Percentiles rank a stretch among this genome's conserved stretches.
These are phyloP conservation scores for Pelargonium fulgidum DNA, from an alignment of 441 rosid species.

Conservation along the genomic window DNA sequence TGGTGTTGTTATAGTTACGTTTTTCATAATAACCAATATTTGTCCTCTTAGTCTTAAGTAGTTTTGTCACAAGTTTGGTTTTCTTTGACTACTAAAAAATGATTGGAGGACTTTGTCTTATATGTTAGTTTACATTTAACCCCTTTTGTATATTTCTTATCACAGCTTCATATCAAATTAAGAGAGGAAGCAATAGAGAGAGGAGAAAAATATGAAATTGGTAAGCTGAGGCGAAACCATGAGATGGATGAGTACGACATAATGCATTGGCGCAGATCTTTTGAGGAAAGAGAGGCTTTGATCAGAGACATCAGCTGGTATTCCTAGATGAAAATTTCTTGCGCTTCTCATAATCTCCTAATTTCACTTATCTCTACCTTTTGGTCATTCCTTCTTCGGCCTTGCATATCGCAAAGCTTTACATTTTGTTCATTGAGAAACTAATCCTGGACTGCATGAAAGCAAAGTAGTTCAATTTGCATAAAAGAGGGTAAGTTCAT, in stretches of 20 bases:
- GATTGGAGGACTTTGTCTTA: no score
- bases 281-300: conserved; percentile 92
- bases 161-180: conserved; percentile 64
- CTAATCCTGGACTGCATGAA: conserved; percentile 9
- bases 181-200: conserved; percentile 63
- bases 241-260: conserved; percentile 96
- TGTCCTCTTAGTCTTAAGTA: no score
- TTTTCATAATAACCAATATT: no score
- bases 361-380: not conserved
- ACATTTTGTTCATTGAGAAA: not conserved
- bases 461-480: not conserved
- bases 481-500: not conserved
- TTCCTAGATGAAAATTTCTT: not conserved
- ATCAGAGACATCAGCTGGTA: conserved; percentile 95
- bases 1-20: no score
- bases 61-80: no score
- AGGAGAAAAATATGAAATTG: conserved; percentile 69
- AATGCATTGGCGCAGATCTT: conserved; percentile 81
- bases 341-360: not conserved
- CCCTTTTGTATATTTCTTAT: not conserved
- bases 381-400: not conserved
- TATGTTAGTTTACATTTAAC: no score
- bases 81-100: no score
- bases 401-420: not conserved
- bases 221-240: conserved; percentile 59